Conservation (phyloP, 768 basidiomycete species). For the Lactarius deliciosus region DNA sequence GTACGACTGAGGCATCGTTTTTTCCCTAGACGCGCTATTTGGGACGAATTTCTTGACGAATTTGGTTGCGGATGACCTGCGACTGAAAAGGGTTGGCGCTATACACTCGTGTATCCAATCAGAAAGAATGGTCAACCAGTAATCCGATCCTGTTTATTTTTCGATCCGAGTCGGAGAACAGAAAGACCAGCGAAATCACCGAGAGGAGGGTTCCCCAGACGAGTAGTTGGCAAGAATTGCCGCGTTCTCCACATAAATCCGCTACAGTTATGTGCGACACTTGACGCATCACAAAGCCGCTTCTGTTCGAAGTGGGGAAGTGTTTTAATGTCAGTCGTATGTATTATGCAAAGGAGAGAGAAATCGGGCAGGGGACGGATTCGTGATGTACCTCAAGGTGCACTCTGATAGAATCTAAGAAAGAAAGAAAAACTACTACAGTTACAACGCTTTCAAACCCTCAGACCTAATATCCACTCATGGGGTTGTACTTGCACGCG, state of each 20-base stretch:
- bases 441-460: neutral
- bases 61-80: too few species aligned
- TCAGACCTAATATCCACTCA: neutral
- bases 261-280: neutral
- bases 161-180: neutral
- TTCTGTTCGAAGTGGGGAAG: too few species aligned
- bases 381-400: too few species aligned
- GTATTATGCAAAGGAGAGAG: too few species aligned
- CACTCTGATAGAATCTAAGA: too few species aligned
- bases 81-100: neutral
- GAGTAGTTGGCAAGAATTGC: neutral
- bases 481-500: neutral
- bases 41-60: too few species aligned
- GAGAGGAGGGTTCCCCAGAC: neutral
- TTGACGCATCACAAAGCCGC: too few species aligned
- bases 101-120: neutral
- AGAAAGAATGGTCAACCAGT: neutral
- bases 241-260: neutral
- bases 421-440: too few species aligned
- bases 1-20: neutral
- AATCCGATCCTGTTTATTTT: neutral
- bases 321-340: too few species aligned
- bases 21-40: too few species aligned
- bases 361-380: too few species aligned
- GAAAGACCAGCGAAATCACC: neutral